A percentile compares a stretch with the other conserved stretches of the same genome.
These are phyloP conservation scores for Phytophthora constricta DNA, from an alignment of 352 stramenopile species.

Conservation along the genomic window DNA sequence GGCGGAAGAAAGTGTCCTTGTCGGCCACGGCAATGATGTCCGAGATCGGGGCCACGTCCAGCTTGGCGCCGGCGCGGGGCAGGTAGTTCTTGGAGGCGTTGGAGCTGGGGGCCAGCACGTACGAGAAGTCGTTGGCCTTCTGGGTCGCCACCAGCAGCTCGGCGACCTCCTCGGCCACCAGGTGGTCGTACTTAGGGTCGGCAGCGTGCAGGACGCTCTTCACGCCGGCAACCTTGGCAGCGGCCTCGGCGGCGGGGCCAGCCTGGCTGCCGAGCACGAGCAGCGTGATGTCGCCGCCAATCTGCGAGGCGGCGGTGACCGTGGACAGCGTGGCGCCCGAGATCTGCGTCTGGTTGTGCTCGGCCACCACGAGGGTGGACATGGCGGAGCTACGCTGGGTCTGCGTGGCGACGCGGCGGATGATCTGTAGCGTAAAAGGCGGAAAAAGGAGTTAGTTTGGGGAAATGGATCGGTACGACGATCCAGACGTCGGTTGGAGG, in stretches of 20 bases:
- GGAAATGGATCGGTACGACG: background rate
- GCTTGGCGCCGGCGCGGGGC: slow-evolving; percentile 93
- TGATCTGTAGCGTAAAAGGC: slow-evolving; percentile 33
- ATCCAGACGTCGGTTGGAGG: background rate
- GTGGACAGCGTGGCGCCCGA: slow-evolving; percentile 80
- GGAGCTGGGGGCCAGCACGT: slow-evolving; percentile 95
- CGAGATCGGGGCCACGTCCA: slow-evolving; percentile 95
- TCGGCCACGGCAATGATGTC: slow-evolving; percentile 94
- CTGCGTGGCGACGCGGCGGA: slow-evolving; percentile 55
- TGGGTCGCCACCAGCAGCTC: slow-evolving; percentile 77
- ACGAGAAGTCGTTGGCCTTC: slow-evolving; percentile 72
- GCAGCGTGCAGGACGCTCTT: slow-evolving; percentile 82
- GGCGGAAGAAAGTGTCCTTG: slow-evolving; percentile 96
- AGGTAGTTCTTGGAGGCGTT: slow-evolving; percentile 98
- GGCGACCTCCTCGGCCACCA: slow-evolving; percentile 88
- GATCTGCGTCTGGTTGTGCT: slow-evolving; percentile 83
- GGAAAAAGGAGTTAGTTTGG: background rate
- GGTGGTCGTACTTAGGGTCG: slow-evolving; percentile 90
- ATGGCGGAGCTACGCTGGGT: slow-evolving; percentile 41
- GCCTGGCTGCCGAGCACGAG: slow-evolving; percentile 79
- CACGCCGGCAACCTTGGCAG: slow-evolving; percentile 82
- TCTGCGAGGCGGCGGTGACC: slow-evolving; percentile 86
- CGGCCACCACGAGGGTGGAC: slow-evolving; percentile 88
- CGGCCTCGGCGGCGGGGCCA: slow-evolving; percentile 59
- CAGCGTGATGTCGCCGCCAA: slow-evolving; percentile 84